Evolutionary conservation across 2,329 filamentous ascomycete genomes (phyloP).

Genomic region (Penicillium hordei): DNA sequence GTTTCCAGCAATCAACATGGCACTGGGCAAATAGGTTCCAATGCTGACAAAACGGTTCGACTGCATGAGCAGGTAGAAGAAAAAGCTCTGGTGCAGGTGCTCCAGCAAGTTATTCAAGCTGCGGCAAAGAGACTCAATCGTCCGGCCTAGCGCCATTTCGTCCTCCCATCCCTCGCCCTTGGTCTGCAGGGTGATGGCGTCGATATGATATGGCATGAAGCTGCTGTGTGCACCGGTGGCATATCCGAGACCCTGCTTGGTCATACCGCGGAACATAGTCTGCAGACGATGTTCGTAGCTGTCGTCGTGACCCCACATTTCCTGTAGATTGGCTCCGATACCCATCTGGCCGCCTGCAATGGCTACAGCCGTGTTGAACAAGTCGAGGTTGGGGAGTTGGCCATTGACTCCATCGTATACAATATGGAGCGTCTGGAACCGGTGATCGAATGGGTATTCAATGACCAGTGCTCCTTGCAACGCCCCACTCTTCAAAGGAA

Average conservation of each 20-base stretch:
- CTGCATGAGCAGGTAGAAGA: constrained; percentile 95
- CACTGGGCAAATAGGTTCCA: constrained; percentile 91
- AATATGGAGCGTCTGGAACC: constrained; percentile 85
- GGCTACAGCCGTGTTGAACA: constrained; percentile 88
- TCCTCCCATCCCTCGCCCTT: constrained; percentile 94
- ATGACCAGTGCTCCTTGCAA: constrained; percentile 91
- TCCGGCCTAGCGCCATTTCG: constrained; percentile 90
- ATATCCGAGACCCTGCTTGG: constrained; percentile 85
- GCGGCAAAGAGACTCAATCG: constrained; percentile 85
- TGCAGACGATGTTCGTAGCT: constrained; percentile 76
- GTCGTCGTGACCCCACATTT: constrained; percentile 76
- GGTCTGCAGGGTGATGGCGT: constrained; percentile 89
- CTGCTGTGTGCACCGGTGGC: constrained; percentile 88
- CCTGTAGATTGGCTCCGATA: constrained; percentile 77
- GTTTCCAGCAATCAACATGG: constrained; percentile 93
- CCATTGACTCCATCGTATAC: constrained; percentile 96
- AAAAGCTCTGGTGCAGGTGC: constrained; percentile 97
- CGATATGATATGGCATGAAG: constrained; percentile 97
- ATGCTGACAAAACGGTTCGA: constrained; percentile 94
- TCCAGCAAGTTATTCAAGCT: constrained; percentile 96
- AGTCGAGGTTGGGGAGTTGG: constrained; percentile 89
- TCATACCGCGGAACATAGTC: constrained; percentile 89
- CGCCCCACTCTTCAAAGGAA: constrained; percentile 88
- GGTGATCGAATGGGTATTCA: constrained; percentile 81
- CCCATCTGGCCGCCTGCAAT: constrained; percentile 92